Evolutionary conservation across 2,329 filamentous ascomycete genomes (phyloP).

Genomic region (Trichophyton verrucosum): DNA sequence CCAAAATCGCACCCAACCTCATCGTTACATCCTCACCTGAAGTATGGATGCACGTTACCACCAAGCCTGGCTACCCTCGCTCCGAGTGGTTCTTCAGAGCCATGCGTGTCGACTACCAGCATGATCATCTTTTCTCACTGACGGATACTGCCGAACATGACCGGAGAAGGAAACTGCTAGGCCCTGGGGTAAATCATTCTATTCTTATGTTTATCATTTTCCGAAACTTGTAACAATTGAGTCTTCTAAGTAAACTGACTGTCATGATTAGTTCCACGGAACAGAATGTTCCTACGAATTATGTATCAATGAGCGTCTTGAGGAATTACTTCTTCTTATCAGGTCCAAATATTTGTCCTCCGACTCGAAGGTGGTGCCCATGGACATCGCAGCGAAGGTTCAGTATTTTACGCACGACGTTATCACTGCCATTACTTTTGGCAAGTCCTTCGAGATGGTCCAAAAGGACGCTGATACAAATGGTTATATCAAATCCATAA

Average conservation of each 20-base stretch:
- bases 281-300: constrained; percentile 27
- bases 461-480: constrained; percentile 33
- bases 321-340: constrained; percentile 38
- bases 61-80: not conserved
- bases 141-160: not conserved
- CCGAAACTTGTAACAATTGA: not conserved
- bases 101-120: not conserved
- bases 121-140: not conserved
- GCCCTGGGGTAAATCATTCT: not conserved
- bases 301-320: constrained; percentile 39
- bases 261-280: not conserved
- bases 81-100: not conserved
- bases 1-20: not conserved
- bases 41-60: not conserved
- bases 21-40: not conserved
- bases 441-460: constrained; percentile 37
- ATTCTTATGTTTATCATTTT: not conserved
- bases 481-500: constrained; percentile 24
- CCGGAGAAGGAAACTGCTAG: not conserved
- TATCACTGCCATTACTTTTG: constrained; percentile 43
- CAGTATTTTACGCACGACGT: constrained; percentile 47
- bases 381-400: constrained; percentile 39
- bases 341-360: constrained; percentile 34
- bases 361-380: constrained; percentile 17
- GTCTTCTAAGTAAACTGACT: not conserved